Base-by-base conservation (phyloP, 495 filamentous ascomycete species). In the Podospora pseudocomata region DNA sequence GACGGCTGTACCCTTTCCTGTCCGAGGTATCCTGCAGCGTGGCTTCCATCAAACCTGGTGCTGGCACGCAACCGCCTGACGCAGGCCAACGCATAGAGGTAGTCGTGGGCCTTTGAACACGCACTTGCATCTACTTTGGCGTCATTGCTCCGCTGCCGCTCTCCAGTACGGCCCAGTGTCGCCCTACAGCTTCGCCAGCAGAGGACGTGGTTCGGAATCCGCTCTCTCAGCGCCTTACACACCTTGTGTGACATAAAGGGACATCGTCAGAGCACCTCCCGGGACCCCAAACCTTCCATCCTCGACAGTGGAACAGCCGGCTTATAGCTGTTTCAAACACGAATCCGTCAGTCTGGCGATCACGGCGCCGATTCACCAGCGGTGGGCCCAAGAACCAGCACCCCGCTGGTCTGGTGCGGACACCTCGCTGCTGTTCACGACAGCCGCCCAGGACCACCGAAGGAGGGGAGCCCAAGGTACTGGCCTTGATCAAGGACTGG, bases 391-490 rank as follows among this genome's bases (percentile, higher is more conserved):
- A 67, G 72, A 73, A 60, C 65, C 72, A 66, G 67, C 72, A 70
- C 68, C 68, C 26, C 68, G 75, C 64, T 72, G 75, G 72, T 63
- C 69, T 62, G 67, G 67, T 59, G 44, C 71, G 34, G 63, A 56
- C 67, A 60, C 65, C 30, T 65, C 71, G 67, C 67, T 72, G 69
- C 64, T 55, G 55, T 70, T 64, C 28, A 68, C 72, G 11, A 60
- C 56, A 63, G 58, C 67, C 54, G 65, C 65, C 64, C 70, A 62
- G 27, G 26, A 57, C 62, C 49, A 59, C 68, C 73, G 72, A 65
- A 73, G 73, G 74, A 73, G 75, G 64, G 72, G 78, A 76, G 74
- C 71, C 73, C 70, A 73, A 58, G 67, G 74, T 68, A 73, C 66
- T 72, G 73, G 74, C 69, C 68, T 66, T 65, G 68, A 63, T 54